Evolutionary conservation across 2,329 filamentous ascomycete genomes (phyloP).

Genomic region (Pseudocercospora cruenta): DNA sequence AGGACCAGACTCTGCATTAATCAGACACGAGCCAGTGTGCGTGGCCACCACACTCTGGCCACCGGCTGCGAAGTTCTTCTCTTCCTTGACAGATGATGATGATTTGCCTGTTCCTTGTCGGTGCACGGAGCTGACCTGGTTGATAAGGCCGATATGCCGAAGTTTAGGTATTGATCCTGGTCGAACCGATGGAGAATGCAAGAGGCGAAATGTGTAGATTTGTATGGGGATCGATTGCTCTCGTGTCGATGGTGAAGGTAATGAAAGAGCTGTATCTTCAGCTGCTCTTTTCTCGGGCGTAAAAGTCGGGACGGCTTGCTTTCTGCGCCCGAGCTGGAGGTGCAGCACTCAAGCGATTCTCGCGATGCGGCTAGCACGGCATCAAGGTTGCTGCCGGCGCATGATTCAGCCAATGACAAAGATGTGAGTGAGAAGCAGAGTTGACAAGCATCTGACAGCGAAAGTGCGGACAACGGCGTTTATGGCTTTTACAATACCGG

Average conservation of each 20-base stretch:
- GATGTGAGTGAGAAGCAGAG: too few relatives aligned
- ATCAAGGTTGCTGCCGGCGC: not conserved
- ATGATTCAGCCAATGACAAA: too few relatives aligned
- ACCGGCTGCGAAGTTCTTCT: not conserved
- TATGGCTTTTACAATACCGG: too few relatives aligned
- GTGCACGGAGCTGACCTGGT: not conserved
- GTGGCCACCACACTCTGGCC: not conserved
- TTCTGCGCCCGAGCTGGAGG: not conserved
- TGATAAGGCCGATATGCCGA: not conserved
- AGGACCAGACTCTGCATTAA: not conserved
- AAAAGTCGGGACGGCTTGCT: not conserved
- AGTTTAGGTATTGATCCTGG: not conserved
- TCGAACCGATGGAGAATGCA: not conserved
- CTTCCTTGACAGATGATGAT: not conserved
- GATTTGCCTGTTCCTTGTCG: not conserved
- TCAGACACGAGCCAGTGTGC: not conserved
- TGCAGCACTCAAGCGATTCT: not conserved
- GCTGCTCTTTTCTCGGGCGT: not conserved
- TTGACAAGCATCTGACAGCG: too few relatives aligned
- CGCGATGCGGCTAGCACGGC: not conserved
- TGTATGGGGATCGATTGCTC: not conserved
- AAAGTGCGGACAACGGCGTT: too few relatives aligned
- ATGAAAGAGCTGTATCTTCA: not conserved
- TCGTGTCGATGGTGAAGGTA: not conserved
- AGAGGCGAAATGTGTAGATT: too few relatives aligned